Evolutionary conservation across 371 early-diverging fungal species (phyloP), one percentile per base, ranked within the genome.

Genomic region (Mortierella sp.): DNA sequence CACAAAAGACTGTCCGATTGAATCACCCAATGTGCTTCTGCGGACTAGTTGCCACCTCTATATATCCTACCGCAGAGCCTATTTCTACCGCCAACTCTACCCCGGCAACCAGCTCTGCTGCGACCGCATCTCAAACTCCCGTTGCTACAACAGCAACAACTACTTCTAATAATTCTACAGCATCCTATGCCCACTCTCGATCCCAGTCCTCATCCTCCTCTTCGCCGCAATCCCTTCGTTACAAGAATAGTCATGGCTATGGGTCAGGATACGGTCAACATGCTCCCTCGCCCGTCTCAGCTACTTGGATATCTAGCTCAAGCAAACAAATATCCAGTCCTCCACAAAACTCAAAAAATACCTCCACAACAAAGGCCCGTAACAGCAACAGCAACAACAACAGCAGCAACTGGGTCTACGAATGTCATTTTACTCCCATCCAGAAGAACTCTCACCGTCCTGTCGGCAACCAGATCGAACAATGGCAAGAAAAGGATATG

Each of bases 11-110:
- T 52, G 24, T 52, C 18, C 52, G n/a, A 52, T 52, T 52, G 10
- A 20, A 20, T 52, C 68, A 45, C 14, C 70, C 70, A 35, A 54
- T 37, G 26, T 69, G 70, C 51, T 69, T 69, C 54, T 69, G 70
- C n/a, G 70, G 70, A 9, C 20, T 35, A 24, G 28, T 28, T 26
- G 70, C 70, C 20, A 30, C 28, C 24, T n/a, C 62, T 28, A 28
- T 69, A 51, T 61, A 54, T 35, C 55, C 62, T 30, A 24, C 20
- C 18, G n/a, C 20, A 52, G 43, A 43, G 11, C 43, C 43, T 43
- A 43, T 16, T 43, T 11, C 43, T 40, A 40, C 8, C 40, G 12
- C 8, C 40, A 40, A 40, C 12, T n/a, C n/a, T n/a, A n/a, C n/a
- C n/a, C n/a, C n/a, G n/a, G n/a, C n/a, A n/a, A n/a, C n/a, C n/a